phyloP scores from a whole-genome alignment of 2,329 filamentous ascomycete species.

The Rhinocladiella similis region DNA sequence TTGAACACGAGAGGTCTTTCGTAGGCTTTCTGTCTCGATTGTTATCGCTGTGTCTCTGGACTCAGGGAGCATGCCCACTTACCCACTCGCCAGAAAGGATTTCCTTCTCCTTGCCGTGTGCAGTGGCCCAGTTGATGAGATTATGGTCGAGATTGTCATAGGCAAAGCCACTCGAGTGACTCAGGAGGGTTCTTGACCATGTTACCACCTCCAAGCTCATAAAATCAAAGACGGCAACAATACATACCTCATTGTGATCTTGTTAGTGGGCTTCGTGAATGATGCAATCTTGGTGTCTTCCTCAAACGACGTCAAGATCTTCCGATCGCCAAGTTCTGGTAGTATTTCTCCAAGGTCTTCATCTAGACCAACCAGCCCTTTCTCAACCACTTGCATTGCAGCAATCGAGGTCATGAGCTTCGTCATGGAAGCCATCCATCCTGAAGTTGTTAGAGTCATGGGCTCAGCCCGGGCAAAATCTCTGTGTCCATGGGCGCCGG shows the following conservation, averaged over 20 bases:
- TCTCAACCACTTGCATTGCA: constrained; percentile 50
- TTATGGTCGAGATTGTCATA: constrained; percentile 47
- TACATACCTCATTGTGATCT: too few species aligned
- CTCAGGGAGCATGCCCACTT: constrained; percentile 24
- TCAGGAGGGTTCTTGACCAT: constrained; percentile 41
- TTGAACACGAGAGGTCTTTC: constrained; percentile 60
- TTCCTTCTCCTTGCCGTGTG: too few species aligned
- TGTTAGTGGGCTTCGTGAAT: too few species aligned
- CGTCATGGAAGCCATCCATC: constrained; percentile 37
- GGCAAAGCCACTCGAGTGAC: constrained; percentile 51
- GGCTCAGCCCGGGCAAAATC: too few species aligned
- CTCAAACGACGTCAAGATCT: constrained; percentile 48
- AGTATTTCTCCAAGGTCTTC: constrained; percentile 48
- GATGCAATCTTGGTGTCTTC: constrained; percentile 31
- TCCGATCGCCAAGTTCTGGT: constrained; percentile 46
- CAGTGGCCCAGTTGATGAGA: constrained; percentile 37
- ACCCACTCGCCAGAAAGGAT: constrained; percentile 33
- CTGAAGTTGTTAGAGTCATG: too few species aligned
- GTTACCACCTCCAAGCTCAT: too few species aligned
- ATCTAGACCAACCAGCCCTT: constrained; percentile 1
- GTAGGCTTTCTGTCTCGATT: constrained; percentile 25
- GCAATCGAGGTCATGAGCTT: constrained; percentile 55
- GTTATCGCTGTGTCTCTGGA: constrained; percentile 31
- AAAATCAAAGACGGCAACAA: too few species aligned
- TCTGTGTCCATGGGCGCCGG: too few species aligned